phyloP scores from a whole-genome alignment of 2,329 filamentous ascomycete genomes.

The Fusarium musae region DNA sequence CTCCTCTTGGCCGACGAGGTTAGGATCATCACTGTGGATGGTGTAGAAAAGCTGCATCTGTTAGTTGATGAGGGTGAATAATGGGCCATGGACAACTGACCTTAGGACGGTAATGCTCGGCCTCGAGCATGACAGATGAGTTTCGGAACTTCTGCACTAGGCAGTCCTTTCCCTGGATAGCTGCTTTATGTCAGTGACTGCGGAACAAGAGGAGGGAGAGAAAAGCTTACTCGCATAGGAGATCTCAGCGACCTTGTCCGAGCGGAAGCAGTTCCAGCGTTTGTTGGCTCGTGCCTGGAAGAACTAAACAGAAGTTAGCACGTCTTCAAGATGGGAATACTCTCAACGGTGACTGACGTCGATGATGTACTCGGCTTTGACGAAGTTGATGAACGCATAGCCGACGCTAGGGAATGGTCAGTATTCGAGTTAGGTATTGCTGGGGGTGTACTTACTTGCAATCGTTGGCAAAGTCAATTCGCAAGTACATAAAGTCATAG shows the following conservation, averaged over 20 bases:
- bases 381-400: constrained; percentile 96
- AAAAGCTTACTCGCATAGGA: constrained; percentile 89
- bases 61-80: not conserved
- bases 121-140: constrained; percentile 93
- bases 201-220: fast-evolving
- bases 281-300: constrained; percentile 76
- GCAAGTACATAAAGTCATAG: constrained; percentile 95
- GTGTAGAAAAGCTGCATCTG: constrained; percentile 62
- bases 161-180: constrained; percentile 92
- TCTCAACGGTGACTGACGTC: constrained; percentile 59
- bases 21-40: constrained; percentile 58
- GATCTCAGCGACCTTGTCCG: constrained; percentile 86
- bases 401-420: constrained; percentile 74
- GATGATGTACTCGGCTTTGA: constrained; percentile 77
- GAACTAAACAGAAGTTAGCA: constrained; percentile 64
- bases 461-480: constrained; percentile 87
- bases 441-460: constrained; percentile 73
- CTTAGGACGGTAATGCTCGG: constrained; percentile 84
- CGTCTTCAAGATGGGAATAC: not conserved
- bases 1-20: constrained; percentile 76
- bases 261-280: constrained; percentile 83
- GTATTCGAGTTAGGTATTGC: not conserved
- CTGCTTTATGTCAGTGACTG: constrained; percentile 56
- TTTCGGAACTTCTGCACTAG: constrained; percentile 96
- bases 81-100: constrained; percentile 54